Percentiles rank a stretch among this genome's conserved stretches.
Conservation (phyloP, 305 asterid species). For the Fraxinus xanthoxyloides region DNA sequence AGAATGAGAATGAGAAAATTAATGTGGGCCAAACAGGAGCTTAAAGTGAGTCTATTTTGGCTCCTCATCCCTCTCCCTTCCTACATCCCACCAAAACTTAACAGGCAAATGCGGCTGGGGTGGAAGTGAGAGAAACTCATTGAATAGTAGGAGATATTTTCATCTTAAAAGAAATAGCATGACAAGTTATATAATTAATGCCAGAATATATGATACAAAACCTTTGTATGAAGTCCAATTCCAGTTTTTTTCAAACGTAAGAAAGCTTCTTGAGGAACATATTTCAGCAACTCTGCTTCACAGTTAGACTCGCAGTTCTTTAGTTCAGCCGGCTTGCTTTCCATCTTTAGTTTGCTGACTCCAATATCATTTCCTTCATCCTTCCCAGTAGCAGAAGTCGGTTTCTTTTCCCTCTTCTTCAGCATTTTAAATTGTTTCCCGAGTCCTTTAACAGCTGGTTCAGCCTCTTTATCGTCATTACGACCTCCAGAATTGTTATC, state of each 20-base stretch:
- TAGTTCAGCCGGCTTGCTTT: conserved; percentile 43
- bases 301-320: conserved; percentile 36
- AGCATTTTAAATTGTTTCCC: conserved; percentile 96
- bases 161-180: conserved; percentile 7
- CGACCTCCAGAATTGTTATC: conserved; percentile 45
- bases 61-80: conserved; percentile 3
- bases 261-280: conserved; percentile 71
- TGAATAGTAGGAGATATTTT: background rate
- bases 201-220: conserved; percentile 21
- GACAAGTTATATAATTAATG: background rate
- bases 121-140: conserved; percentile 6
- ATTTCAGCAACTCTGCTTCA: conserved; percentile 56
- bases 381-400: conserved; percentile 28
- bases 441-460: conserved; percentile 84
- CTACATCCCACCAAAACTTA: background rate
- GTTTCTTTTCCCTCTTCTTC: conserved; percentile 72
- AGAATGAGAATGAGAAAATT: no score
- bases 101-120: background rate
- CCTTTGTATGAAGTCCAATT: conserved; percentile 85
- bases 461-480: conserved; percentile 57
- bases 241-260: conserved; percentile 75
- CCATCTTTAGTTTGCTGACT: conserved; percentile 39
- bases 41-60: conserved; percentile 1
- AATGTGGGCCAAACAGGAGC: no score
- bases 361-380: conserved; percentile 47